These are phyloP conservation scores for Lolium rigidum DNA, from an alignment of 176 grass and related monocot genomes.

Conservation along the genomic window DNA sequence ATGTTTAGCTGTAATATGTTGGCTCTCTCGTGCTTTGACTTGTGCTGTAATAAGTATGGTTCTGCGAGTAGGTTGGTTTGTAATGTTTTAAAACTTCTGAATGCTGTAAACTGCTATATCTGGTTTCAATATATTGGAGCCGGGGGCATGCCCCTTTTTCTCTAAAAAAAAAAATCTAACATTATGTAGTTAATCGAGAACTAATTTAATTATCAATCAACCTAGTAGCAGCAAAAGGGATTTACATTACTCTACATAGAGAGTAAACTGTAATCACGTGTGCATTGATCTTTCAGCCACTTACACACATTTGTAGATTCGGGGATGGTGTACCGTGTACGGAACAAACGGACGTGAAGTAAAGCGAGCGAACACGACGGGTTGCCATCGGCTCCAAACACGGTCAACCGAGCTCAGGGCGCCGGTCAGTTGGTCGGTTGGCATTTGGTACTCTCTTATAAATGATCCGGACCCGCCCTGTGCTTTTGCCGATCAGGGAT, in stretches of 20 bases:
- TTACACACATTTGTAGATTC: neutral
- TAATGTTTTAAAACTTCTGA: too few relatives aligned
- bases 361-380: neutral
- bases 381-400: slow-evolving; percentile 22
- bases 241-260: neutral
- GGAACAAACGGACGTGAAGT: neutral
- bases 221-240: too few relatives aligned
- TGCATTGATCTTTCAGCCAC: neutral
- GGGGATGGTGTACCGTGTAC: neutral
- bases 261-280: neutral
- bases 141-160: too few relatives aligned
- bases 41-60: too few relatives aligned
- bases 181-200: too few relatives aligned
- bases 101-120: too few relatives aligned
- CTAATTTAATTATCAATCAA: too few relatives aligned
- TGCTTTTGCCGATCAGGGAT: neutral
- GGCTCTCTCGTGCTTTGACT: too few relatives aligned
- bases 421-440: slow-evolving; percentile 50
- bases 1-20: too few relatives aligned
- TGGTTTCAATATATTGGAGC: too few relatives aligned
- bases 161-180: too few relatives aligned
- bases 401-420: slow-evolving; percentile 41
- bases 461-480: slow-evolving; percentile 40
- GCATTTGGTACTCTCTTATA: slow-evolving; percentile 34
- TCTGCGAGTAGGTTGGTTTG: too few relatives aligned